Evolutionary conservation across 176 grass and related monocot species (phyloP).

Genomic region (Oryza rufipogon): DNA sequence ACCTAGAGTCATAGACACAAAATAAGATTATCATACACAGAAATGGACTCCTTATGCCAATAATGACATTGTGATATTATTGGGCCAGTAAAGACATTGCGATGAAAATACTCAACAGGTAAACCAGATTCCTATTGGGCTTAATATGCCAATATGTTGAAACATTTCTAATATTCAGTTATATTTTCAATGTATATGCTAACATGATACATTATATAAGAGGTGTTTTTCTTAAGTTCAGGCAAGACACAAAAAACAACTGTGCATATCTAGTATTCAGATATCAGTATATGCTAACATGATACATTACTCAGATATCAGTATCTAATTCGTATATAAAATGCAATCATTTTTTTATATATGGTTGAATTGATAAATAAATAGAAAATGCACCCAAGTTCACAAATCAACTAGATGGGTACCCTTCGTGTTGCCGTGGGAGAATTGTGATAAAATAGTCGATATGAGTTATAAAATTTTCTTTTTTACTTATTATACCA

Average conservation of each 20-base stretch:
- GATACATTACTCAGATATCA: background rate
- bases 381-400: background rate
- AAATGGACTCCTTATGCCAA: background rate
- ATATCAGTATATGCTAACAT: background rate
- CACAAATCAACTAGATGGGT: no score
- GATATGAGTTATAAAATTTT: no score
- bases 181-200: no score
- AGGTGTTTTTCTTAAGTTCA: no score
- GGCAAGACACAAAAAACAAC: no score
- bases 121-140: background rate
- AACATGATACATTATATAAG: background rate
- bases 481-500: no score
- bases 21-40: conserved; percentile 1
- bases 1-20: conserved; percentile 42
- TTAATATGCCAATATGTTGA: no score
- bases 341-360: background rate
- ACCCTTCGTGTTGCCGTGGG: no score
- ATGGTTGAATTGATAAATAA: background rate
- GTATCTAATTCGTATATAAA: background rate
- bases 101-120: background rate
- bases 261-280: no score
- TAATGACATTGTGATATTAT: no score
- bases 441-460: no score
- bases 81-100: background rate
- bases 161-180: background rate